Base-by-base conservation (phyloP, 768 basidiomycete genomes). In the Lactifluus volemus region DNA sequence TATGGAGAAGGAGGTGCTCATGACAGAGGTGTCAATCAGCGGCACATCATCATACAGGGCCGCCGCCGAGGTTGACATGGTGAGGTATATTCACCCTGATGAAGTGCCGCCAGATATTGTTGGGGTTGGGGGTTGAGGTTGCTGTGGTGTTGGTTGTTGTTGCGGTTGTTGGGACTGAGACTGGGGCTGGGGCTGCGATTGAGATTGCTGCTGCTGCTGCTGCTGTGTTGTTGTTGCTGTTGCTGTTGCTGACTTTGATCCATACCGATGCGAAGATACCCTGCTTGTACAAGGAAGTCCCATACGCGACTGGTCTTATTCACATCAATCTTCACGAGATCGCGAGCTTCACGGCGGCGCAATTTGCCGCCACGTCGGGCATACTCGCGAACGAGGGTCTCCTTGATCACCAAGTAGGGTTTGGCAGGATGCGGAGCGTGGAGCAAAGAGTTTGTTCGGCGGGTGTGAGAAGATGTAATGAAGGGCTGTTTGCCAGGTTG, bases 371-470 rank as follows among this genome's bases (percentile, higher is more conserved):
- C 88, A 57, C 93, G 79, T 30, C 92, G 81, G 1, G 91, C 92
- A 67, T 92, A 97, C 76, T 98, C 96, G 36, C 93, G 84, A 34
- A 99, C 86, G 45, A 97, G 82, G 5, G 89, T 92, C 73, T 97
- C 93, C 71, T 99, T 99, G 75, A 98, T 90, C 62, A 89, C 84
- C 54, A 99, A 84, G 71, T 97, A 99, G 0, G 97, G 93, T 69
- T 92, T 0, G 97, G 96, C 19, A 97, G 79, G 60, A 99, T 93
- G 6, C 94, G 88, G 34, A 98, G 80, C 58, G 83, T 80, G 2
- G 92, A 89, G 71, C 97, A 98, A 21, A 98, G 84, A 0, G 80
- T 77, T 71, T 94, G 92, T 73, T 99, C 96, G 32, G 84, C 85
- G 11, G 85, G 80, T 1, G 92, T 89, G 66, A 99, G 88, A 9